These are phyloP conservation scores for Blepharisma japonicum DNA, from an alignment of 73 alveolate species.

Conservation along the genomic window DNA sequence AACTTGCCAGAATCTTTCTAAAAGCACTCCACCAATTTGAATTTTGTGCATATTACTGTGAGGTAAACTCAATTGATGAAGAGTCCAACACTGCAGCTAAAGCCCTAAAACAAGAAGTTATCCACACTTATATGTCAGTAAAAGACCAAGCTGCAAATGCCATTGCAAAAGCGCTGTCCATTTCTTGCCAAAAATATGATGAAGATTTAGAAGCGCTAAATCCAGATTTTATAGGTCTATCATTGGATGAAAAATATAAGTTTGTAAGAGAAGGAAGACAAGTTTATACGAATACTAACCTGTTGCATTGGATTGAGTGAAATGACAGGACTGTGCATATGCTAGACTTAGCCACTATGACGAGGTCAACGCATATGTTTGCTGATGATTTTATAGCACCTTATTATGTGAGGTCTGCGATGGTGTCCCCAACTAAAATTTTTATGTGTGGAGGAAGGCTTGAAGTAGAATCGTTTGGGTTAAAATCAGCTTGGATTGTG, in stretches of 20 bases:
- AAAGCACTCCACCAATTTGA: too few species aligned
- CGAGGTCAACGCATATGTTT: not conserved
- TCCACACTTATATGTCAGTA: not conserved
- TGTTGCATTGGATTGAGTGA: slow-evolving; percentile 17
- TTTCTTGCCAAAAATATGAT: not conserved
- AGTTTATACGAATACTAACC: not conserved
- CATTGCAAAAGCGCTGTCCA: not conserved
- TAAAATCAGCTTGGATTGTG: not conserved
- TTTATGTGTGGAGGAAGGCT: slow-evolving; percentile 32
- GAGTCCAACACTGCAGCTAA: not conserved
- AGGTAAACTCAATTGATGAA: not conserved
- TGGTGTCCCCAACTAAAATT: not conserved
- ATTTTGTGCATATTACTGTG: too few species aligned
- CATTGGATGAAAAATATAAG: not conserved
- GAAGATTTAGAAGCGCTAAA: not conserved
- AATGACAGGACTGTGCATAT: slow-evolving; percentile 1
- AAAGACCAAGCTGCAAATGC: not conserved
- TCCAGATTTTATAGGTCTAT: not conserved
- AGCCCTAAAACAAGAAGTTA: not conserved
- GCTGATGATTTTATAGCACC: slow-evolving; percentile 3
- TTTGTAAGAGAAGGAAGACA: slow-evolving; percentile 4
- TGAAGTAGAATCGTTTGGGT: not conserved
- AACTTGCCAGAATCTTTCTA: too few species aligned
- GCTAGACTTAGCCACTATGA: not conserved
- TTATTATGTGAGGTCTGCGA: not conserved